Conservation (phyloP, 2,329 filamentous ascomycete genomes). For the Hirsutella rhossiliensis region DNA sequence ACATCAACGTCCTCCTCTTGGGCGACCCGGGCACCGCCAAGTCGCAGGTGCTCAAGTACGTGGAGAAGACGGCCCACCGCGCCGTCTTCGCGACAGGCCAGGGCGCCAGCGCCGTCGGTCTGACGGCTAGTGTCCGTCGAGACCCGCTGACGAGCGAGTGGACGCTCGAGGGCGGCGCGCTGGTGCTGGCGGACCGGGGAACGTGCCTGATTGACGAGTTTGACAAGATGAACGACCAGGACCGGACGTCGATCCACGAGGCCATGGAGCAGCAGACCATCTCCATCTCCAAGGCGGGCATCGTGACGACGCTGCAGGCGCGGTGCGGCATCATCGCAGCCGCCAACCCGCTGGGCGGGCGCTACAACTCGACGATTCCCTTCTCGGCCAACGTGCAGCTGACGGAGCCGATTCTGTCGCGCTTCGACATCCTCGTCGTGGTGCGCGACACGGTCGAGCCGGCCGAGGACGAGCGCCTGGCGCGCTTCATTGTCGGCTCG, state of each 20-base stretch:
- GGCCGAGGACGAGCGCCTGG: constrained; percentile 80
- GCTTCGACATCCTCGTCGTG: constrained; percentile 95
- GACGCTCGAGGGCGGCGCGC: constrained; percentile 90
- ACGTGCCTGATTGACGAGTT: constrained; percentile 98
- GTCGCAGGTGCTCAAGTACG: constrained; percentile 93
- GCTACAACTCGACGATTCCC: constrained; percentile 92
- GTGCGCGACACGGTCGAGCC: constrained; percentile 94
- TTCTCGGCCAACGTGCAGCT: constrained; percentile 95
- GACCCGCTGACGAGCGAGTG: constrained; percentile 94
- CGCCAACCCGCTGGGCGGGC: constrained; percentile 89
- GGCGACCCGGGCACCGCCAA: constrained; percentile 97
- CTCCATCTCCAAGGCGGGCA: constrained; percentile 96
- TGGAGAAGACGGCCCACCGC: constrained; percentile 92
- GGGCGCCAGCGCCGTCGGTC: constrained; percentile 91
- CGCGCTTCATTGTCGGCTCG: constrained; percentile 87
- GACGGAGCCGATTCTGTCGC: constrained; percentile 92
- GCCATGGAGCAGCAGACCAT: constrained; percentile 99
- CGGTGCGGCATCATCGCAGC: constrained; percentile 94
- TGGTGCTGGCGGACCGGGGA: constrained; percentile 88
- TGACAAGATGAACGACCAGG: constrained; percentile 99
- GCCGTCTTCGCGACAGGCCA: constrained; percentile 97
- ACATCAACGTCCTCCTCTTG: constrained; percentile 94
- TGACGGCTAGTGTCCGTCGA: constrained; percentile 90
- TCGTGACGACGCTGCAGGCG: constrained; percentile 92
- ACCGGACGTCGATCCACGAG: constrained; percentile 96